Evolutionary conservation across 495 filamentous ascomycete species (phyloP).

Genomic region (Barbatosphaeria neglecta): DNA sequence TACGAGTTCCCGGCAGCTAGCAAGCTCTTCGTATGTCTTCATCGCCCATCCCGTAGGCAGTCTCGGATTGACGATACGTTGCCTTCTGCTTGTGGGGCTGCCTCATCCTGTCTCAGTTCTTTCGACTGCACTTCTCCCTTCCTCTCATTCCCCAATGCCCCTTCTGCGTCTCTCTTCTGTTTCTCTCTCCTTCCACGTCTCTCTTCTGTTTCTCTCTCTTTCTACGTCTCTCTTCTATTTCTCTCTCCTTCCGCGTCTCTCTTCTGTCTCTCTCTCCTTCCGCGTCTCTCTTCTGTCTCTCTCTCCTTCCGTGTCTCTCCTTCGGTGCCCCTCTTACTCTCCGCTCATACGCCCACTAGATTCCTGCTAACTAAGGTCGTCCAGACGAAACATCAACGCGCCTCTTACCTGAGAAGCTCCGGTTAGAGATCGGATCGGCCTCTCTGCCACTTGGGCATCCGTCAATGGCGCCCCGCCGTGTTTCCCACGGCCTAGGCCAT

Average conservation of each 20-base stretch:
- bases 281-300: neutral
- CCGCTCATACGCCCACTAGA: neutral
- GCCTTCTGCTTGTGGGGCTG: too few species aligned
- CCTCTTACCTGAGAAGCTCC: neutral
- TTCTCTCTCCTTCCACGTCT: neutral
- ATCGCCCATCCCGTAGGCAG: too few species aligned
- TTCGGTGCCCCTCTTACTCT: neutral
- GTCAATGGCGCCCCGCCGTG: neutral
- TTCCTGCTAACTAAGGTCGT: neutral
- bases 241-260: neutral
- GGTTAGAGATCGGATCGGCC: too few species aligned
- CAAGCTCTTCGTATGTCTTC: too few species aligned
- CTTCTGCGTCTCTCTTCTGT: too few species aligned
- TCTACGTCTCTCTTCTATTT: neutral
- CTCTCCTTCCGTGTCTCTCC: neutral
- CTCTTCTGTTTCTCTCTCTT: neutral
- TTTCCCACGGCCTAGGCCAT: neutral
- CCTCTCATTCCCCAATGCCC: too few species aligned
- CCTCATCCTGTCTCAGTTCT: too few species aligned
- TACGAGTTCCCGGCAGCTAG: too few species aligned
- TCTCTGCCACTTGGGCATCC: neutral
- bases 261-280: neutral
- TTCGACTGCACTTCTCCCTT: too few species aligned
- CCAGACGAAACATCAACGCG: neutral
- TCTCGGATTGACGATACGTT: too few species aligned